These are phyloP conservation scores for Tylopilus sp. DNA, from an alignment of 768 basidiomycete species.

Conservation along the genomic window DNA sequence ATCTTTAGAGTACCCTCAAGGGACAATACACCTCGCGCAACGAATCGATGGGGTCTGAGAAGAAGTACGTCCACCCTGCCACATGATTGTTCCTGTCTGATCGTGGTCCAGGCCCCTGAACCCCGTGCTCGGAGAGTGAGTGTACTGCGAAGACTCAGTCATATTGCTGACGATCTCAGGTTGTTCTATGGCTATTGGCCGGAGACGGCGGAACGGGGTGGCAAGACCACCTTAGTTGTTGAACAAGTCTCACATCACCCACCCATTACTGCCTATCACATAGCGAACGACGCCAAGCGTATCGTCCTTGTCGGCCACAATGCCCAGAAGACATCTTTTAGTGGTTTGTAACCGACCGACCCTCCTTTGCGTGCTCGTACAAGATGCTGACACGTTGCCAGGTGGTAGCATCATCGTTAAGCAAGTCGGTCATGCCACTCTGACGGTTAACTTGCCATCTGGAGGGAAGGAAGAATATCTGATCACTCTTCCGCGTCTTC, in stretches of 20 bases:
- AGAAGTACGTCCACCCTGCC: constrained; percentile 61
- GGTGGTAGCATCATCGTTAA: constrained; percentile 80
- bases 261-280: constrained; percentile 82
- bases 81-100: constrained; percentile 8
- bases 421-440: constrained; percentile 90
- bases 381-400: constrained; percentile 21
- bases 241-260: constrained; percentile 98
- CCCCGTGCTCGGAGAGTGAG: constrained; percentile 90
- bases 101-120: constrained; percentile 72
- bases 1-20: constrained; percentile 76
- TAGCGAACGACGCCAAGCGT: constrained; percentile 77
- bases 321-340: constrained; percentile 95
- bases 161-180: constrained; percentile 33
- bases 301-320: constrained; percentile 80
- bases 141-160: constrained; percentile 10
- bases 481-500: constrained; percentile 86
- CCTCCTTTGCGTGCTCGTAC: background rate
- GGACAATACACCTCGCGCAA: constrained; percentile 95
- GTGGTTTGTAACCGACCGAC: constrained; percentile 40
- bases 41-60: constrained; percentile 95
- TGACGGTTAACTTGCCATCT: constrained; percentile 61
- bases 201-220: constrained; percentile 57
- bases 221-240: constrained; percentile 79
- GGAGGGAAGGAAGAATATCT: constrained; percentile 70
- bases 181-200: constrained; percentile 92